Base-by-base conservation (phyloP, 805 yeast genomes). In the Teunomyces lycoperdinae region DNA sequence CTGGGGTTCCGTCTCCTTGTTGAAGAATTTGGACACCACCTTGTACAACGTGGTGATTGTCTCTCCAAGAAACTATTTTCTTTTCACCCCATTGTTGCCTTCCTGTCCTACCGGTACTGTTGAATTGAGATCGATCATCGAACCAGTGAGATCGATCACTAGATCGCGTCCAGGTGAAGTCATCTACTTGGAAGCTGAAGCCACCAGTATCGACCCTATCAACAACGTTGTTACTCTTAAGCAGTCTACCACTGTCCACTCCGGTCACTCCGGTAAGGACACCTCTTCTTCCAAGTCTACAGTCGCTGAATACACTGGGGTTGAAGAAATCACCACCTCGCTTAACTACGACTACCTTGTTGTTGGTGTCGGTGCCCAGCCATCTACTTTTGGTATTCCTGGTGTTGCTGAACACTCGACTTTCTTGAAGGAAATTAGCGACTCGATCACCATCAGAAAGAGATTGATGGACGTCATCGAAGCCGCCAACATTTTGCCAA, bases 11-110 rank as follows among this genome's bases (percentile, higher is more conserved):
- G 85, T 91, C 46, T 84, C 96, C 5, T 72, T 90, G 51, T 77
- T 91, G 70, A 89, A 88, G 73, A 80, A 83, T 63, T 74, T 91
- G 66, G 97, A 91, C 66, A 85, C 97, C 36, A 75, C 91, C 42
- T 76, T 85, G 66, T 91, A 89, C 73, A 89, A 92, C 64, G 97
- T 91, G 44, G 83, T 89, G 43, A 83, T 91, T 48, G 87, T 91
- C 42, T 89, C 96, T 36, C 97, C 98, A 53, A 83, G 97, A 74
- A 92, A 91, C 77, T 92, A 89, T 76, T 90, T 91, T 73, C 76
- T 91, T 60, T 91, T 92, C 78, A 91, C 98, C 49, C 97, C 98
- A n/a, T 75, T 91, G 64, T 77, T 91, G 59, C 97, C 98, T 42
- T 87, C 96, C 24, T 87, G 92, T 57, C 96, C 97, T 48, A 91